A percentile compares a stretch with the other conserved stretches of the same genome.
Evolutionary conservation across 2,329 filamentous ascomycete genomes (phyloP).

Genomic region (Madurella fahalii): DNA sequence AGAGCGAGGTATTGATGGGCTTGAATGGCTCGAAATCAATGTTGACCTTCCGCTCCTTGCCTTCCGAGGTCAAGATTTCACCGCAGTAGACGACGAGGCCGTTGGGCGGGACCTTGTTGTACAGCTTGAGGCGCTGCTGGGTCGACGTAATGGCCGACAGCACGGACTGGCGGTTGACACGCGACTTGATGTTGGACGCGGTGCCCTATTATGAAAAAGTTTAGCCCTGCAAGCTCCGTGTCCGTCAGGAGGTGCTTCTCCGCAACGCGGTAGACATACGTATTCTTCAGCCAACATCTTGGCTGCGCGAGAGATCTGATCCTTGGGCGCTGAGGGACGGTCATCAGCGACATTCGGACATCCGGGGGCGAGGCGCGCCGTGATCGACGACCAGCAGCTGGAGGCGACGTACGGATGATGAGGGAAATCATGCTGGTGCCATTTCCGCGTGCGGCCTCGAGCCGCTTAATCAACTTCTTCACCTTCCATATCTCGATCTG

Average conservation of each 20-base stretch:
- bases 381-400: constrained; percentile 2
- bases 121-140: constrained; percentile 97
- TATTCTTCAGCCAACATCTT: constrained; percentile 99
- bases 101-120: constrained; percentile 98
- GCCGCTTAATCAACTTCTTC: constrained; percentile 98
- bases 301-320: constrained; percentile 89
- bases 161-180: constrained; percentile 97
- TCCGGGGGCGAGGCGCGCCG: not conserved
- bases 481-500: constrained; percentile 89
- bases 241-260: not conserved
- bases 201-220: constrained; percentile 63
- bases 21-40: constrained; percentile 99
- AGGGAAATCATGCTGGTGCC: constrained; percentile 99
- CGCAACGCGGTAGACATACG: constrained; percentile 48
- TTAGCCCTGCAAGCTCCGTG: constrained; percentile 9
- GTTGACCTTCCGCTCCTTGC: constrained; percentile 99
- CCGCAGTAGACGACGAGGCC: constrained; percentile 98
- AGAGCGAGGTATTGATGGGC: constrained; percentile 98
- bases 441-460: constrained; percentile 95
- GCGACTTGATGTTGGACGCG: constrained; percentile 98
- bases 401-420: constrained; percentile 76
- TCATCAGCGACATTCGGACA: constrained; percentile 24
- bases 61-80: constrained; percentile 98
- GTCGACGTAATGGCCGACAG: constrained; percentile 98
- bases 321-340: constrained; percentile 72